Percentiles rank a stretch among this genome's conserved stretches.
Evolutionary conservation across 768 basidiomycete genomes (phyloP).

Genomic region (Cystobasidium onofrii): DNA sequence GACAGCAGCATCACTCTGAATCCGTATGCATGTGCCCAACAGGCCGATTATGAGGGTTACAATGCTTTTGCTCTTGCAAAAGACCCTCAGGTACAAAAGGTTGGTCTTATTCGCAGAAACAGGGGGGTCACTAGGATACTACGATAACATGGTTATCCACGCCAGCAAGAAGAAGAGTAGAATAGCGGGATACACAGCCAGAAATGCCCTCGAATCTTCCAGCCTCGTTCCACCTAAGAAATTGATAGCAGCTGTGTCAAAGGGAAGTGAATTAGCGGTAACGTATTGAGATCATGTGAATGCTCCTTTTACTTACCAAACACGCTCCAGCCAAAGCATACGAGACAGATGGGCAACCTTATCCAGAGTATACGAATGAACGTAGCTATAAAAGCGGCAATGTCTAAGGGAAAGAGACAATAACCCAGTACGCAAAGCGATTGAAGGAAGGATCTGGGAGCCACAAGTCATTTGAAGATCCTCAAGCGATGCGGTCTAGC

Average conservation of each 20-base stretch:
- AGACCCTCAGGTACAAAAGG: too few species aligned
- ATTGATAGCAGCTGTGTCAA: slow-evolving; percentile 21
- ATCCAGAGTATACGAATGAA: slow-evolving; percentile 80
- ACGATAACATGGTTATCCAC: slow-evolving; percentile 43
- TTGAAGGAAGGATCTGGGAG: slow-evolving; percentile 93
- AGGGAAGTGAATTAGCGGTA: not conserved
- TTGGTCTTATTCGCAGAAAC: too few species aligned
- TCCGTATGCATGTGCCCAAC: too few species aligned
- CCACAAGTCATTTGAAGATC: too few species aligned
- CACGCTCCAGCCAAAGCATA: slow-evolving; percentile 90
- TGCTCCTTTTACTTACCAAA: slow-evolving; percentile 88
- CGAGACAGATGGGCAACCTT: slow-evolving; percentile 71
- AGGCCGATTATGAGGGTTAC: too few species aligned
- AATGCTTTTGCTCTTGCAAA: too few species aligned
- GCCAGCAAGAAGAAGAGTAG: slow-evolving; percentile 36
- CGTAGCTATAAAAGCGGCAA: slow-evolving; percentile 77
- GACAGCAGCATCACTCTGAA: too few species aligned
- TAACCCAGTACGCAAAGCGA: slow-evolving; percentile 90
- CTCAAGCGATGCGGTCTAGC: too few species aligned
- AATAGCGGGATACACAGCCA: slow-evolving; percentile 85
- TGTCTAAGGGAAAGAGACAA: slow-evolving; percentile 83
- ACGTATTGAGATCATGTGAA: too few species aligned
- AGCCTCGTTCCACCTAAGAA: slow-evolving; percentile 83
- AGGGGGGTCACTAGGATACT: not conserved
- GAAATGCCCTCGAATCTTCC: slow-evolving; percentile 59